Base-by-base conservation (phyloP, 257 asterid species). In the Anisodus tanguticus region DNA sequence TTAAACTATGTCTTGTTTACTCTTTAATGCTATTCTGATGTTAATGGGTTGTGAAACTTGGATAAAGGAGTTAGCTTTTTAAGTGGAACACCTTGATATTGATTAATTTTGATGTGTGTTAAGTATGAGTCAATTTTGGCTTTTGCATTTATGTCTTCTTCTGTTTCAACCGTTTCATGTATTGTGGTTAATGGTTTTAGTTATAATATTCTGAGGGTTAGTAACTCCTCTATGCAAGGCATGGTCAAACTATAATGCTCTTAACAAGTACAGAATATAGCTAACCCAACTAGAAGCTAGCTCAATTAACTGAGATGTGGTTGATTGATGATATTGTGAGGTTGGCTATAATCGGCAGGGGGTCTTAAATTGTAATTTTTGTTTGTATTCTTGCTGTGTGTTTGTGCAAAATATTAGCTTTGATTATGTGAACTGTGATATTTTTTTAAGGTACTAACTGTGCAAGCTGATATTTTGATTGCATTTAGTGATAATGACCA, bases 21-120 rank as follows among this genome's bases (percentile, higher is more conserved):
- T 74, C 49, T 71, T 47, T n/a, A 71, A 71, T n/a, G 53, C 16
- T 71, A n/a, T 74, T 74, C 41, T 71, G 60, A 6, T 19, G n/a
- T 12, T 49, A 11, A 74, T 72, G 79, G 58, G 37, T 71, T 71
- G 79, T 71, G 57, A 10, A n/a, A 47, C 59, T 22, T 72, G 10
- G 17, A 47, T 47, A 12, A 5, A 47, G 51, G 41, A 47, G 59
- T 45, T 47, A 10, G 3, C 31, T 3, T 72, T 72, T n/a, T 47
- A 45, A 3, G 39, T 47, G 80, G 53, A 71, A n/a, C 10, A 5
- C 41, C 80, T 19, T 47, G 80, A 49, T 47, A 10, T 45, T 72
- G 80, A 1, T 47, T 49, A 62, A 19, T 72, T 70, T 10, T 72
- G 39, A 49, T 72, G 80, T 19, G 58, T n/a, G 79, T 45, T 2